These are phyloP conservation scores for Kwoniella dendrophila DNA, from an alignment of 768 basidiomycete genomes.

Conservation along the genomic window DNA sequence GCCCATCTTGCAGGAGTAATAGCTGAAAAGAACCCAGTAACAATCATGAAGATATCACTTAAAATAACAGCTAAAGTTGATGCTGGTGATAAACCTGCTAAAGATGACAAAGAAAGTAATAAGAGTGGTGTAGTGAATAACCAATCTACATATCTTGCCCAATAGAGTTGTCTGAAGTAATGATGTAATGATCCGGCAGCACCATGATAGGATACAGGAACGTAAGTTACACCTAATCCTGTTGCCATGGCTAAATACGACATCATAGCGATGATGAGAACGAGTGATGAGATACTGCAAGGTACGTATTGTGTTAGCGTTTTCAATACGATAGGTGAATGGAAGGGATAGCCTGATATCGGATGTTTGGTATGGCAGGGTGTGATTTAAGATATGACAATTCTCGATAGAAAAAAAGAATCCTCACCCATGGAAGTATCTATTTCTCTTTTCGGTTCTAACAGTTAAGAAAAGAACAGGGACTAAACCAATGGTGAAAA, in stretches of 20 bases:
- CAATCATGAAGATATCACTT: slow-evolving; percentile 48
- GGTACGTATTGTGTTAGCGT: neutral
- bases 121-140: slow-evolving; percentile 54
- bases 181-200: slow-evolving; percentile 27
- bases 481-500: slow-evolving; percentile 44
- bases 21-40: slow-evolving; percentile 46
- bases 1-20: slow-evolving; percentile 34
- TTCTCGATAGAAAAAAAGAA: neutral
- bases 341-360: neutral
- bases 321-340: neutral
- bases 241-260: slow-evolving; percentile 55
- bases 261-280: slow-evolving; percentile 51
- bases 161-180: slow-evolving; percentile 49
- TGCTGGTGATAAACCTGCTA: slow-evolving; percentile 51
- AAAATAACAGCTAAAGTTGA: slow-evolving; percentile 42
- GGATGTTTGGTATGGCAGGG: neutral
- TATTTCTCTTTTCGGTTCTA: slow-evolving; percentile 47
- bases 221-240: slow-evolving; percentile 43
- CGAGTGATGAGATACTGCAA: slow-evolving; percentile 42
- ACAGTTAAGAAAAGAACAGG: slow-evolving; percentile 40
- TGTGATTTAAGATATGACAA: neutral
- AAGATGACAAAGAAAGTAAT: slow-evolving; percentile 49
- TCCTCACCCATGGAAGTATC: slow-evolving; percentile 52
- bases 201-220: slow-evolving; percentile 41
- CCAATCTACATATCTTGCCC: slow-evolving; percentile 52